Conservation (phyloP, 164 flowering plant species). For the Protea cynaroides region DNA sequence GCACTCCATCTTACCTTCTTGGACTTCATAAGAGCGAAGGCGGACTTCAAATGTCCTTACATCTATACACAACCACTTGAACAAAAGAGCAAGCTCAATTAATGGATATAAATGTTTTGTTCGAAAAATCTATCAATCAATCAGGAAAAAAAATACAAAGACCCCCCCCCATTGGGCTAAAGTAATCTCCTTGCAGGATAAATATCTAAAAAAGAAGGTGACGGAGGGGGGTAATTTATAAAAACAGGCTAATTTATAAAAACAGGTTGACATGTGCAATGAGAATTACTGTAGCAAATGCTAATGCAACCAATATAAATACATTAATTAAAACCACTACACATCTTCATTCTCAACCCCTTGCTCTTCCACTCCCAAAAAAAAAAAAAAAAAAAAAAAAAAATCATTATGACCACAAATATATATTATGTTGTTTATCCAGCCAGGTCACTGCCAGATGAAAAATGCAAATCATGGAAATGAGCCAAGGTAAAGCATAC, state of each 20-base stretch:
- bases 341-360: too few species aligned
- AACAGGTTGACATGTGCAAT: neutral
- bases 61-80: slow-evolving; percentile 34
- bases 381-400: too few species aligned
- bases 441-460: neutral
- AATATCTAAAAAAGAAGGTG: neutral
- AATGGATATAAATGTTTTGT: neutral
- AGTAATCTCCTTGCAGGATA: too few species aligned
- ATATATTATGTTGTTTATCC: neutral
- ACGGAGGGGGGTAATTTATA: too few species aligned
- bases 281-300: neutral
- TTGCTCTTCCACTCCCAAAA: too few species aligned
- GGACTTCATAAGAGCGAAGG: slow-evolving; percentile 81
- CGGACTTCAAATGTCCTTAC: slow-evolving; percentile 88
- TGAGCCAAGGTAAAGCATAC: slow-evolving; percentile 23
- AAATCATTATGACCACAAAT: neutral
- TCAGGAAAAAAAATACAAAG: too few species aligned
- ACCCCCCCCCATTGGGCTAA: too few species aligned
- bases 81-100: neutral
- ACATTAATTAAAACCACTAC: too few species aligned
- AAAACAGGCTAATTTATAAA: too few species aligned
- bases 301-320: neutral
- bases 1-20: slow-evolving; percentile 41
- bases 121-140: neutral
- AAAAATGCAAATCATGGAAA: neutral